A percentile compares a stretch with the other conserved stretches of the same genome.
phyloP scores from a whole-genome alignment of 2,329 filamentous ascomycete genomes.

The Colletotrichum caudatum region DNA sequence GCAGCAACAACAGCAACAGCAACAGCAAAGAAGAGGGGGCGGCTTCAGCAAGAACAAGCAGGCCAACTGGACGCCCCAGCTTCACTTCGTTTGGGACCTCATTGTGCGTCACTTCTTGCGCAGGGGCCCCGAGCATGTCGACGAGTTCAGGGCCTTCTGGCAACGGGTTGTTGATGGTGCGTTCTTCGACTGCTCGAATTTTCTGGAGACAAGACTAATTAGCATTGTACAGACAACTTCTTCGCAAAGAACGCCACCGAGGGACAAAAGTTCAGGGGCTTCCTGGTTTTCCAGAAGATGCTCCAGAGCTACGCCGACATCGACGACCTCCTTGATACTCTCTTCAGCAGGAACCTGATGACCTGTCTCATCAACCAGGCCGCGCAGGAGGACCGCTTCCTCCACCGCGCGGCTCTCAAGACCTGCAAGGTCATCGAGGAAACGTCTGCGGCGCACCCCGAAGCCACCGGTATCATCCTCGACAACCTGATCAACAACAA shows the following conservation, averaged over 20 bases:
- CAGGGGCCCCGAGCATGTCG: slow-evolving; percentile 51
- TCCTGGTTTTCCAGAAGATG: slow-evolving; percentile 86
- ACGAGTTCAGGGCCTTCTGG: slow-evolving; percentile 84
- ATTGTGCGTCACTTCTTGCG: slow-evolving; percentile 70
- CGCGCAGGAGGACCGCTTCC: slow-evolving; percentile 79
- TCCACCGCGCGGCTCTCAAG: slow-evolving; percentile 83
- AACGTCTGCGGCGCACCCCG: slow-evolving; percentile 71
- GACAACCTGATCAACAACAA: slow-evolving; percentile 76
- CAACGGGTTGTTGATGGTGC: slow-evolving; percentile 85
- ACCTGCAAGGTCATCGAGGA: slow-evolving; percentile 78
- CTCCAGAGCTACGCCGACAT: slow-evolving; percentile 63
- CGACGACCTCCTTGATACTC: slow-evolving; percentile 59
- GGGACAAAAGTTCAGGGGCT: slow-evolving; percentile 91
- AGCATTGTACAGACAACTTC: slow-evolving; percentile 72
- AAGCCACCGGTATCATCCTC: slow-evolving; percentile 71
- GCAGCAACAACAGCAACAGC: slow-evolving; percentile 41
- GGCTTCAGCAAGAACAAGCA: slow-evolving; percentile 64
- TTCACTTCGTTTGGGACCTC: slow-evolving; percentile 90
- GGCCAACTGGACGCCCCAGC: slow-evolving; percentile 81
- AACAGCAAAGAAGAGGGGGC: slow-evolving; percentile 45
- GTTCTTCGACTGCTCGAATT: slow-evolving; percentile 47
- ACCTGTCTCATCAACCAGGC: slow-evolving; percentile 86
- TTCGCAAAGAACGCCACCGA: slow-evolving; percentile 86
- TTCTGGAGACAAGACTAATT: slow-evolving; percentile 44
- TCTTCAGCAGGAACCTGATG: slow-evolving; percentile 89